A percentile compares a stretch with the other conserved stretches of the same genome.
Evolutionary conservation across 345 rosid genomes (phyloP).

Genomic region (Salix suchowensis): DNA sequence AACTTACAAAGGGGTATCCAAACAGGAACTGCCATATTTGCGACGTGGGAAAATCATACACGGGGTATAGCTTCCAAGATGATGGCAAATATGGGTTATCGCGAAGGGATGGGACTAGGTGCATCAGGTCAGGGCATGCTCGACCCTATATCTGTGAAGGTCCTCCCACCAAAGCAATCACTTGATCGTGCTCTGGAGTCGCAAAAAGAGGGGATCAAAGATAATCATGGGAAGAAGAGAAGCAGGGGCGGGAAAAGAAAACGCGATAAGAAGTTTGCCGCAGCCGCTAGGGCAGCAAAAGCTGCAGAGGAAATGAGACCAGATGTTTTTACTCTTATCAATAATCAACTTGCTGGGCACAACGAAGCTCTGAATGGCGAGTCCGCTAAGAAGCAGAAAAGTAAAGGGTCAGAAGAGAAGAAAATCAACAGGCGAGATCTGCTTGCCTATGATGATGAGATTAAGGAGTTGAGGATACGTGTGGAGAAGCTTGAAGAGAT

Average conservation of each 20-base stretch:
- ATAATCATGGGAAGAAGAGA: slow-evolving; percentile 47
- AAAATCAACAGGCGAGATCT: slow-evolving; percentile 60
- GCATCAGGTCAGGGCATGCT: slow-evolving; percentile 82
- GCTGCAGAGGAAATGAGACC: slow-evolving; percentile 56
- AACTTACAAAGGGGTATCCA: slow-evolving; percentile 58
- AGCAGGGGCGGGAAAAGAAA: slow-evolving; percentile 93
- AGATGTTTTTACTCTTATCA: slow-evolving; percentile 78
- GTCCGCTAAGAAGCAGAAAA: slow-evolving; percentile 38
- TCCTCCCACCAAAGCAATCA: slow-evolving; percentile 78
- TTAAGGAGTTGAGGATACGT: slow-evolving; percentile 54
- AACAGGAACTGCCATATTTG: slow-evolving; percentile 72
- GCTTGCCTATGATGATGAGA: slow-evolving; percentile 71
- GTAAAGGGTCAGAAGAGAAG: slow-evolving; percentile 47
- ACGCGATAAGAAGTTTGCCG: slow-evolving; percentile 80
- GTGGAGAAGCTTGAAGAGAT: slow-evolving; percentile 71
- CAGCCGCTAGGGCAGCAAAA: slow-evolving; percentile 55
- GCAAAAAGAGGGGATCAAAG: slow-evolving; percentile 39
- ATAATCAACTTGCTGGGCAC: slow-evolving; percentile 49
- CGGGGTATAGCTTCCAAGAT: slow-evolving; percentile 92
- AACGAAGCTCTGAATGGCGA: slow-evolving; percentile 32
- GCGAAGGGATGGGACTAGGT: slow-evolving; percentile 93
- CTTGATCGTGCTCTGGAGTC: slow-evolving; percentile 69
- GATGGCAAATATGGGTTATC: slow-evolving; percentile 96
- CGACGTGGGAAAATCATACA: slow-evolving; percentile 96
- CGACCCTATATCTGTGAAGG: slow-evolving; percentile 72